Evolutionary conservation across 345 rosid species (phyloP), one percentile per base, ranked within the genome.

Genomic region (Psidium guajava): DNA sequence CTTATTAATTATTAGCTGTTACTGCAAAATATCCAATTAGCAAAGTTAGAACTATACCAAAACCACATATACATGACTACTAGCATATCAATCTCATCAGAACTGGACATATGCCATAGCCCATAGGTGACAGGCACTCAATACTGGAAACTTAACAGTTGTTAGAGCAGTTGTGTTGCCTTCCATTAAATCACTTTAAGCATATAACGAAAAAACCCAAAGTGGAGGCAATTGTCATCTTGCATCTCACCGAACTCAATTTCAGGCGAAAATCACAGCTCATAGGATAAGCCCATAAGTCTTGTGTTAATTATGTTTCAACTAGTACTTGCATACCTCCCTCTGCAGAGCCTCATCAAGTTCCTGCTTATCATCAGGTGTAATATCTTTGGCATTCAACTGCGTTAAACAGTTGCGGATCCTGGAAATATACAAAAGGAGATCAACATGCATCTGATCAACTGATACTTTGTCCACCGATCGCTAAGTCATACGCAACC

Each of bases 321-420:
- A 86, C 49, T 57, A 84, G 18, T 51, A 83, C 57, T 86, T 64
- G 28, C 85, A 57, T 88, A 97, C 99, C 98, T 96, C 99, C 88
- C 99, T 90, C 83, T 96, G 99, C 44, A 97, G 90, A 82, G 99
- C 98, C 94, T 97, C 99, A 83, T 97, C 99, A 54, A 97, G 99
- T 91, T 97, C 99, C 90, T 95, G 99, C 88, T 96, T 95, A 88
- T 97, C 99, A 89, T 97, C 98, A 58, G 99, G 99, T 85, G 98
- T 95, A 64, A 97, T 95, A 89, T 97, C 99, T 83, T 96, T 97
- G 49, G 98, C 99, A 92, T 94, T 92, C 88, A 97, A 86, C 88
- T 97, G 98, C 5, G 98, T 93, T 91, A 97, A 91, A 89, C 96
- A 94, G 86, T 94, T 89, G 47, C 98, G 93, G 47, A 97, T 93